Evolutionary conservation across 352 stramenopile genomes (phyloP).

Genomic region (Vaucheria bursata): DNA sequence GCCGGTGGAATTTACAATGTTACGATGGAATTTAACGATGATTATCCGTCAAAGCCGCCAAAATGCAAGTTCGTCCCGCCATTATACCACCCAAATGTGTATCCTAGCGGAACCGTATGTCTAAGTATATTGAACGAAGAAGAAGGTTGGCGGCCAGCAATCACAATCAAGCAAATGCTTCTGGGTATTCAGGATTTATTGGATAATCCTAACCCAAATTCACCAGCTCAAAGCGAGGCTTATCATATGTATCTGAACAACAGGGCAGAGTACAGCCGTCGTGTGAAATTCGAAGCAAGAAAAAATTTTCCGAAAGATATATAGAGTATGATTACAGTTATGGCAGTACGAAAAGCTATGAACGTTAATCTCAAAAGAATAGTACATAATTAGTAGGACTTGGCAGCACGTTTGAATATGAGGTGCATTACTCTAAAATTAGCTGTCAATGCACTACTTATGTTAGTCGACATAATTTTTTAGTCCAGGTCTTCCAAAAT

Average conservation of each 20-base stretch:
- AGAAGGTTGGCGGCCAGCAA: slow-evolving; percentile 93
- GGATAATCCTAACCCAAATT: slow-evolving; percentile 79
- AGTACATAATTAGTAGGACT: not conserved
- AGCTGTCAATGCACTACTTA: not conserved
- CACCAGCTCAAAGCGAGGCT: slow-evolving; percentile 77
- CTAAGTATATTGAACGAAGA: slow-evolving; percentile 96
- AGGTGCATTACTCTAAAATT: not conserved
- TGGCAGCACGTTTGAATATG: not conserved
- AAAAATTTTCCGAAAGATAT: slow-evolving; percentile 25
- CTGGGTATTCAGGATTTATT: slow-evolving; percentile 94
- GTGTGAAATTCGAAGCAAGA: slow-evolving; percentile 57
- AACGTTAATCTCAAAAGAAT: not conserved
- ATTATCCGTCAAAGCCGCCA: slow-evolving; percentile 71
- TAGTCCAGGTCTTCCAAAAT: not conserved
- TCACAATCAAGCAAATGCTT: slow-evolving; percentile 95
- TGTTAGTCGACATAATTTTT: not conserved
- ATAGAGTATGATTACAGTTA: not conserved
- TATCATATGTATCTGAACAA: slow-evolving; percentile 65
- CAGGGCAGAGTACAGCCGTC: slow-evolving; percentile 57
- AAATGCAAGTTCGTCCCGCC: slow-evolving; percentile 95
- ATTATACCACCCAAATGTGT: slow-evolving; percentile 79
- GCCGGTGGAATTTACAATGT: slow-evolving; percentile 94
- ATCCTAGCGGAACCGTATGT: slow-evolving; percentile 85
- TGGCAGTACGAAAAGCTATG: not conserved
- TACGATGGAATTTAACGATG: slow-evolving; percentile 87